Evolutionary conservation across 805 yeast genomes (phyloP), one percentile per base, ranked within the genome.

Genomic region (Schwanniomyces polymorphus): DNA sequence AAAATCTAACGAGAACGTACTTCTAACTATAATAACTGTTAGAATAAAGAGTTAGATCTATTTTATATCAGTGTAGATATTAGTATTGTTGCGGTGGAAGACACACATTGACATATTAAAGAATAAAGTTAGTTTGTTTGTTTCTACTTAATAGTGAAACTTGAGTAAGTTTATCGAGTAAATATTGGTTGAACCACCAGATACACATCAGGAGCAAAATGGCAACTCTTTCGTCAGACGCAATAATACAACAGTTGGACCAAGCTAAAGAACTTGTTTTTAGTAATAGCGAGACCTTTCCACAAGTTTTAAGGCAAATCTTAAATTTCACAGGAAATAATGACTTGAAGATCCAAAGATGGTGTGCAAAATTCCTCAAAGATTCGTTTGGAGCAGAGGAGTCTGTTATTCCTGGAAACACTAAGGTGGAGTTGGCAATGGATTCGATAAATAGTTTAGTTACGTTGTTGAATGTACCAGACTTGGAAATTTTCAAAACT

Each of bases 231-330:
- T 41, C 59, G 37, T 50, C 61, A 11, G 46, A 52, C 12, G 59
- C 55, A n/a, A 54, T 63, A 14, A 57, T 63, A 26, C 49, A 49
- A 8, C 75, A 69, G 49, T 60, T 73, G 16, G 59, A 70, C 46
- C 72, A 70, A 54, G 78, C 78, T 10, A 61, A 64, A 27, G 58
- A 59, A 21, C 57, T 68, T 42, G 76, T 75, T 4, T 57, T 64
- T 34, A 48, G 64, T 17, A 61, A 57, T 42, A 55, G 54, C 6
- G 63, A 59, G 27, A 59, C 66, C n/a, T 67, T 68, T 49, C 70
- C 74, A 6, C 75, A 69, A 51, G 76, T 73, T 29, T 60, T 76
- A n/a, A 70, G 75, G 37, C 76, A 72, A 43, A 68, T 74, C 41
- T 59, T 74, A 41, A 67, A 67, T 45, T 67, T 73, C 49, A 60